These are phyloP conservation scores for Xylaria sp. DNA, from an alignment of 2,329 filamentous ascomycete species.

Conservation along the genomic window DNA sequence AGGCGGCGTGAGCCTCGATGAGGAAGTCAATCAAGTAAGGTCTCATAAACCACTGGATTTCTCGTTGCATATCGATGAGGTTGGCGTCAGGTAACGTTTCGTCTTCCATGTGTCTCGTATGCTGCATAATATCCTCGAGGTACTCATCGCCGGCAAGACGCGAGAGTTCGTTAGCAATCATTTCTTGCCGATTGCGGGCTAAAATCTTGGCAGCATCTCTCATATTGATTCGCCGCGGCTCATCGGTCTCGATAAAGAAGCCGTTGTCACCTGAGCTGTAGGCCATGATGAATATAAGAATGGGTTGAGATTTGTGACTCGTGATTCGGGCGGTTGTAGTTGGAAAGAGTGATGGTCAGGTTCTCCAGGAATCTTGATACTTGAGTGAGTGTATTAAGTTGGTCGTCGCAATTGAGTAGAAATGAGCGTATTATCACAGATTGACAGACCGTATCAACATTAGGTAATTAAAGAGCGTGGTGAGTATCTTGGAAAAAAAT, in stretches of 20 bases:
- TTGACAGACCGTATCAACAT: constrained; percentile 55
- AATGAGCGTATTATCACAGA: constrained; percentile 53
- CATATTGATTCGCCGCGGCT: constrained; percentile 65
- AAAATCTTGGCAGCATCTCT: constrained; percentile 80
- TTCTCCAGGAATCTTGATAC: constrained; percentile 59
- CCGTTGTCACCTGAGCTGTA: constrained; percentile 52
- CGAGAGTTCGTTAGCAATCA: constrained; percentile 88
- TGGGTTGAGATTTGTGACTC: constrained; percentile 39
- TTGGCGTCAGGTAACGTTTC: constrained; percentile 95
- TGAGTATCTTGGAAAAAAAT: constrained; percentile 54
- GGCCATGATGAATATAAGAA: constrained; percentile 50
- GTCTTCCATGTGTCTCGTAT: constrained; percentile 95
- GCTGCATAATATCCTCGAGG: constrained; percentile 89
- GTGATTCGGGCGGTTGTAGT: constrained; percentile 37
- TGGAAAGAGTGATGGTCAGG: constrained; percentile 54
- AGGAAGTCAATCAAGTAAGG: constrained; percentile 98
- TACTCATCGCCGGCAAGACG: constrained; percentile 87
- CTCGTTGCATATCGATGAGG: constrained; percentile 97
- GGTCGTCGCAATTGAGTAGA: constrained; percentile 43
- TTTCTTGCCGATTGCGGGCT: constrained; percentile 82
- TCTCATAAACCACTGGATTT: constrained; percentile 99
- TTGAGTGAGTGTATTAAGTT: constrained; percentile 45
- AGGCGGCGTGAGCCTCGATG: constrained; percentile 94
- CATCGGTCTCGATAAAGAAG: constrained; percentile 64
- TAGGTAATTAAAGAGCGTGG: constrained; percentile 66